phyloP scores from a whole-genome alignment of 2,329 filamentous ascomycete species.

The Fusarium sp. region DNA sequence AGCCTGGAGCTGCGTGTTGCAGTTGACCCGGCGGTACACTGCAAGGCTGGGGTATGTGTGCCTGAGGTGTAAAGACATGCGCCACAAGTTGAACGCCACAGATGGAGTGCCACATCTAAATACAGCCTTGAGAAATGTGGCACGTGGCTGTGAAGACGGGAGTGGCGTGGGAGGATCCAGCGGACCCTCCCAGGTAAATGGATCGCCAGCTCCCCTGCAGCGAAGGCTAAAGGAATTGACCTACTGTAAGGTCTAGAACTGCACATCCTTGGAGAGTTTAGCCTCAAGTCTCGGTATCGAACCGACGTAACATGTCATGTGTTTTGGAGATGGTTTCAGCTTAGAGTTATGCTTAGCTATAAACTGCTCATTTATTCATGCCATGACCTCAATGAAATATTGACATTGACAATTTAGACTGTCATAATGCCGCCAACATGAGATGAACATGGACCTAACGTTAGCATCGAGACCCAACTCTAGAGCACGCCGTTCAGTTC shows the following conservation, averaged over 20 bases:
- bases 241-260: constrained; percentile 29
- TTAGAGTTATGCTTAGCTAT: background rate
- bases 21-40: constrained; percentile 28
- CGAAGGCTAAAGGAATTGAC: constrained; percentile 17
- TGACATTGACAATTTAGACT: background rate
- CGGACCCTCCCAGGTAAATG: constrained; percentile 14
- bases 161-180: constrained; percentile 36
- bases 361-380: background rate
- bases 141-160: constrained; percentile 39
- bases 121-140: constrained; percentile 17
- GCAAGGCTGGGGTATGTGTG: constrained; percentile 46
- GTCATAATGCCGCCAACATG: background rate
- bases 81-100: constrained; percentile 7
- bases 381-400: background rate
- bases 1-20: constrained; percentile 58
- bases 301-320: constrained; percentile 4
- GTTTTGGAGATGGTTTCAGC: background rate
- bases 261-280: constrained; percentile 27
- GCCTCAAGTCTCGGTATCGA: constrained; percentile 7
- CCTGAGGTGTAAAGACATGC: constrained; percentile 45
- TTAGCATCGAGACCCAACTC: constrained; percentile 17
- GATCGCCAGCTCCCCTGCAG: constrained; percentile 34
- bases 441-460: constrained; percentile 10
- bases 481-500: constrained; percentile 27
- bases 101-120: background rate